These are phyloP conservation scores for Heterobasidion occidentale DNA, from an alignment of 1,284 basidiomycete genomes.

Conservation along the genomic window DNA sequence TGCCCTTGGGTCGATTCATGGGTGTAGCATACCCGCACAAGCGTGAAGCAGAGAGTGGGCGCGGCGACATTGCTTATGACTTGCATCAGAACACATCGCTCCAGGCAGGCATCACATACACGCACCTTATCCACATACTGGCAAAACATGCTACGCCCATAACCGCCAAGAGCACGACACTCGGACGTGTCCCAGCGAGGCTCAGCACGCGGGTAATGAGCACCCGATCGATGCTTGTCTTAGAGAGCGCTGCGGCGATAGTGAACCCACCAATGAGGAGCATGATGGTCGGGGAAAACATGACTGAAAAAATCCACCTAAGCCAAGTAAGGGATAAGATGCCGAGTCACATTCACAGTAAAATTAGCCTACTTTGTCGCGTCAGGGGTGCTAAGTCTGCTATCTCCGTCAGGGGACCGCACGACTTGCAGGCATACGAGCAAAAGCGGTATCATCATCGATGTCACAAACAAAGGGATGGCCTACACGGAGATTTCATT, in stretches of 20 bases:
- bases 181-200: constrained; percentile 84
- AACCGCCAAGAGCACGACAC: constrained; percentile 84
- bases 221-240: constrained; percentile 95
- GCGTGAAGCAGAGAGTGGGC: constrained; percentile 95
- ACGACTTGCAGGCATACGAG: constrained; percentile 88
- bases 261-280: constrained; percentile 97
- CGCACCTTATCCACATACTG: constrained; percentile 96
- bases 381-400: constrained; percentile 54
- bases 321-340: constrained; percentile 2
- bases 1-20: not conserved
- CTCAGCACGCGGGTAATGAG: constrained; percentile 90
- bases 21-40: constrained; percentile 68
- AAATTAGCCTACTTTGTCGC: constrained; percentile 69
- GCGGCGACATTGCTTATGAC: constrained; percentile 86
- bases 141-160: constrained; percentile 98
- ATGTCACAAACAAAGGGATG: constrained; percentile 95
- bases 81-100: constrained; percentile 8
- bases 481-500: constrained; percentile 43
- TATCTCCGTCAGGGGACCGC: constrained; percentile 45
- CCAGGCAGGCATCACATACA: constrained; percentile 9
- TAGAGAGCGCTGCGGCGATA: constrained; percentile 92
- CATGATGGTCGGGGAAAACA: constrained; percentile 95
- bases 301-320: constrained; percentile 70
- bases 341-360: constrained; percentile 3
- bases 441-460: constrained; percentile 82